Conservation (phyloP, 108 stramenopile genomes). For the Epithemia pelagica region DNA sequence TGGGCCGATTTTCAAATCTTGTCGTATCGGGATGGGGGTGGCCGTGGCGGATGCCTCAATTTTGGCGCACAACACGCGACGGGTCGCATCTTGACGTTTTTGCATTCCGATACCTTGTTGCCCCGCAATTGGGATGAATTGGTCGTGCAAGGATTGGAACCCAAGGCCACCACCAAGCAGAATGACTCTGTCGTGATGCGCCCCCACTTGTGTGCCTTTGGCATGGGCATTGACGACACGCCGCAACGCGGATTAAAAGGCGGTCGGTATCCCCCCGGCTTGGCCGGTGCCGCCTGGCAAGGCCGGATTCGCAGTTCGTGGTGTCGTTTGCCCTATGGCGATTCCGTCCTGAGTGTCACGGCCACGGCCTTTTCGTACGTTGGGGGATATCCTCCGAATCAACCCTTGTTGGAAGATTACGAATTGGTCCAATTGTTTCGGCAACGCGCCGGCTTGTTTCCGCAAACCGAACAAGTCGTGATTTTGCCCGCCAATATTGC, state of each 20-base stretch:
- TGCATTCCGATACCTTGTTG: constrained; percentile 70
- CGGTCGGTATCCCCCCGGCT: constrained; percentile 36
- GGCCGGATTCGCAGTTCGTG: constrained; percentile 38
- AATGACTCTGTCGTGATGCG: constrained; percentile 7
- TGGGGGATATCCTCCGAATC: constrained; percentile 75
- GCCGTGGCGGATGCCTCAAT: constrained; percentile 77
- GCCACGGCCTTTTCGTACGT: constrained; percentile 49
- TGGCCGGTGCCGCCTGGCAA: neutral
- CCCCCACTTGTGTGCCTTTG: constrained; percentile 66
- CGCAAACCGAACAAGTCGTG: constrained; percentile 34
- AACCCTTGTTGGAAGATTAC: constrained; percentile 85
- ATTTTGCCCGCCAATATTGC: constrained; percentile 40
- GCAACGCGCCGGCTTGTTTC: constrained; percentile 29
- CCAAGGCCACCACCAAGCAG: neutral
- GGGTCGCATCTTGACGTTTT: constrained; percentile 62
- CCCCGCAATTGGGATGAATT: constrained; percentile 48
- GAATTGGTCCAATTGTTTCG: constrained; percentile 67
- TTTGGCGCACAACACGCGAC: constrained; percentile 52
- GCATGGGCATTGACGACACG: constrained; percentile 40
- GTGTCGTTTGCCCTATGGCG: constrained; percentile 80
- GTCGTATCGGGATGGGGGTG: constrained; percentile 37
- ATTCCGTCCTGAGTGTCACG: constrained; percentile 75
- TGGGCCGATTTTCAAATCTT: constrained; percentile 31
- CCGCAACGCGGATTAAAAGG: constrained; percentile 27
- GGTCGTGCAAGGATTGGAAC: constrained; percentile 14